Evolutionary conservation across 116 monocot genomes (phyloP).

Genomic region (Posidonia oceanica): DNA sequence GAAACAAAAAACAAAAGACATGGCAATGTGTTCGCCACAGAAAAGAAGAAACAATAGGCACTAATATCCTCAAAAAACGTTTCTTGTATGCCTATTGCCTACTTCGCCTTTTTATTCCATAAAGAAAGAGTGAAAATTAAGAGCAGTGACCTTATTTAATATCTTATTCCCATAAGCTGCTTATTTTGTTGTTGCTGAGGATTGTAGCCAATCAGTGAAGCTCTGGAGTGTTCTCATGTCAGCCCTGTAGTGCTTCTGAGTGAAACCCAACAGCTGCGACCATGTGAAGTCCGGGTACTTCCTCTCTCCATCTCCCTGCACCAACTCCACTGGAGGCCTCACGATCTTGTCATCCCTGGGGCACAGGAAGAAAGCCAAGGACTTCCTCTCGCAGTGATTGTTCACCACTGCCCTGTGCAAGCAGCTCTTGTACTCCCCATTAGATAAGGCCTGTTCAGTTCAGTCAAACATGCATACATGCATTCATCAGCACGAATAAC

Average conservation of each 20-base stretch:
- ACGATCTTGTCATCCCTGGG: constrained; percentile 54
- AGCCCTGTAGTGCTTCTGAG: constrained; percentile 69
- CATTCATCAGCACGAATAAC: no score
- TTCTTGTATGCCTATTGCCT: no score
- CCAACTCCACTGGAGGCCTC: constrained; percentile 33
- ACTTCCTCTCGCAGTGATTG: constrained; percentile 36
- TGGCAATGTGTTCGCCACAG: no score
- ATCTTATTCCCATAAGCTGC: background rate
- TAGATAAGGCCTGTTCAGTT: constrained; percentile 52
- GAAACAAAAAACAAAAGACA: no score
- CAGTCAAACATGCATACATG: background rate
- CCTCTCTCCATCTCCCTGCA: constrained; percentile 16
- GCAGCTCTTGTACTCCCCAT: constrained; percentile 88
- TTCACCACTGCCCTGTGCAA: constrained; percentile 88
- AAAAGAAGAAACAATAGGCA: no score
- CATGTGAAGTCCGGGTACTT: constrained; percentile 88
- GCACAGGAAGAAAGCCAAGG: constrained; percentile 82
- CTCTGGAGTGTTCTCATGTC: constrained; percentile 49
- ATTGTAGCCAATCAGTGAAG: constrained; percentile 45
- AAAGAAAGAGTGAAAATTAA: no score
- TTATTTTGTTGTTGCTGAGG: background rate
- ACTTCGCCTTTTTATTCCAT: no score
- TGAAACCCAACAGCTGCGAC: constrained; percentile 58
- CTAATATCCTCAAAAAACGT: no score
- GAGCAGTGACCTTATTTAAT: no score